These are phyloP conservation scores for Phaffia australis DNA, from an alignment of 768 basidiomycete species.

Conservation along the genomic window DNA sequence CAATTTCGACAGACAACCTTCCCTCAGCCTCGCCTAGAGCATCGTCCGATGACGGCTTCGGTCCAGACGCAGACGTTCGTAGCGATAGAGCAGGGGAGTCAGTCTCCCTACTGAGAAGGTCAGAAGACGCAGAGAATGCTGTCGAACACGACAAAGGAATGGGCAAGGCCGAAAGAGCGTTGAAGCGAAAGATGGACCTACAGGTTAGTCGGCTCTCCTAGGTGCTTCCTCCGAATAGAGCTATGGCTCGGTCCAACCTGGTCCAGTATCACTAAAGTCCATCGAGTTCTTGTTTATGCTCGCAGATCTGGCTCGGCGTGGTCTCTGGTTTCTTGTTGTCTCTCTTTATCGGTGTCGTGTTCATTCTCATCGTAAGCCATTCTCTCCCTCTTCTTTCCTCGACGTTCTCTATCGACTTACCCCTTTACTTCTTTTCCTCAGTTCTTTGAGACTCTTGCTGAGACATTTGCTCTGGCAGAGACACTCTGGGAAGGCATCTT, in stretches of 20 bases:
- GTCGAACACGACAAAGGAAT: neutral
- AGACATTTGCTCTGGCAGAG: constrained; percentile 12
- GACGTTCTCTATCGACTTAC: neutral
- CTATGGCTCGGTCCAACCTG: neutral
- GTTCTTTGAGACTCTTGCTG: constrained; percentile 22
- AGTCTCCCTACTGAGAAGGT: neutral
- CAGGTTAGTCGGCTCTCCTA: constrained; percentile 2
- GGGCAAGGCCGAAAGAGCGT: neutral
- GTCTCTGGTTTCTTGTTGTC: constrained; percentile 12
- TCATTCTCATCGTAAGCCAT: constrained; percentile 15
- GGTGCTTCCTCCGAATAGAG: neutral
- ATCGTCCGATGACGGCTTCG: neutral
- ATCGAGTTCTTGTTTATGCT: neutral
- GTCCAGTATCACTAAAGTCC: neutral
- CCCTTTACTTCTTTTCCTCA: neutral
- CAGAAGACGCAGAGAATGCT: neutral
- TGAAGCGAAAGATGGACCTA: constrained; percentile 22
- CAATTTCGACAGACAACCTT: constrained; percentile 5
- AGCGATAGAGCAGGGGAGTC: neutral
- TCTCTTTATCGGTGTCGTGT: constrained; percentile 12
- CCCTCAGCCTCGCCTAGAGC: neutral
- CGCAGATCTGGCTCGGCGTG: constrained; percentile 24
- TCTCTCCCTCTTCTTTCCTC: neutral
- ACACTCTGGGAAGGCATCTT: constrained; percentile 25
- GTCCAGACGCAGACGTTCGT: neutral